These are phyloP conservation scores for Alternaria sp. DNA, from an alignment of 2,329 filamentous ascomycete genomes.

Conservation along the genomic window DNA sequence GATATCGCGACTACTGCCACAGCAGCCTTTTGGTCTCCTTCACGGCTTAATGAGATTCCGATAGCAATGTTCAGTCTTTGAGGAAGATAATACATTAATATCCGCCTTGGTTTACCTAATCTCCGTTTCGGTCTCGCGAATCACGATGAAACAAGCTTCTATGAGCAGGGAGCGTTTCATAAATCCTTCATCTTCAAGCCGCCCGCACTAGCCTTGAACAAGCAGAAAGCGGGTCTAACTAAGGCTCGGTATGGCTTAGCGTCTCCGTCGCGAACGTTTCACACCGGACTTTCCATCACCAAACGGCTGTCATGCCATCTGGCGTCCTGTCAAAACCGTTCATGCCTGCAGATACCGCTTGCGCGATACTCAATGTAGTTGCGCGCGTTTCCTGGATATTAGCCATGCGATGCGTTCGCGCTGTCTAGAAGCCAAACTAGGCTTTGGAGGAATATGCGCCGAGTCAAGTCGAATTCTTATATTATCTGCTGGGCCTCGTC, in stretches of 20 bases:
- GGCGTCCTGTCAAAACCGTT: conserved; percentile 19
- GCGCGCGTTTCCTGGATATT: conserved; percentile 14
- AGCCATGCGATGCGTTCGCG: conserved; percentile 1
- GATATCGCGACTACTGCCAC: background rate
- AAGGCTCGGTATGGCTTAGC: conserved; percentile 14
- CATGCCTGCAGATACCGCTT: conserved; percentile 16
- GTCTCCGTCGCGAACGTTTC: conserved; percentile 27
- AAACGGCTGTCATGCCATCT: conserved; percentile 17
- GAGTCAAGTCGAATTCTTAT: conserved; percentile 18
- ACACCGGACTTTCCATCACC: conserved; percentile 23
- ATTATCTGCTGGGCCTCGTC: conserved; percentile 14
- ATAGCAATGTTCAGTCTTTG: background rate
- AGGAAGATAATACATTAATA: background rate
- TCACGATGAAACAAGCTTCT: conserved; percentile 26
- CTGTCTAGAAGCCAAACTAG: conserved; percentile 4
- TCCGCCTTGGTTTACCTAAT: conserved; percentile 18
- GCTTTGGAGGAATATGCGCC: conserved; percentile 11
- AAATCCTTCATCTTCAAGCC: conserved; percentile 25
- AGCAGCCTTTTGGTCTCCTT: background rate
- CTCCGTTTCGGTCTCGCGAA: conserved; percentile 15
- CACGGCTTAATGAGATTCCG: background rate
- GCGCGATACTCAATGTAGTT: conserved; percentile 27
- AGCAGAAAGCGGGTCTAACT: conserved; percentile 1
- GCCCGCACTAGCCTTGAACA: conserved; percentile 10
- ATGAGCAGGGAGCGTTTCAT: conserved; percentile 26